A percentile compares a stretch with the other conserved stretches of the same genome.
Conservation (phyloP, 139 green algal species). For the Closterium sp. region DNA sequence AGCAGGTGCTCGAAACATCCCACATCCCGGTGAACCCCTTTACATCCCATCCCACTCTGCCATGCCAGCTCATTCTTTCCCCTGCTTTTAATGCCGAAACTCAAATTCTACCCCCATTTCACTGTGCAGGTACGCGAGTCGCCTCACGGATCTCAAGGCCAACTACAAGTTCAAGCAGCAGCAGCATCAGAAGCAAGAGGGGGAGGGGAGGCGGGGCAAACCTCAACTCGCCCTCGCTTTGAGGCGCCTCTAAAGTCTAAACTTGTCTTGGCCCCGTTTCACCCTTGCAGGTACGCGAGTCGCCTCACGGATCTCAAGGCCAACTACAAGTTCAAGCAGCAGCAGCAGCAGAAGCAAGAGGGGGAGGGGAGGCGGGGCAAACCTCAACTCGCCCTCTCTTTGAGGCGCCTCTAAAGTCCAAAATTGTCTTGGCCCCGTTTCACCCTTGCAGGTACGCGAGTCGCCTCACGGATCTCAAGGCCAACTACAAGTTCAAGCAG, state of each 20-base stretch:
- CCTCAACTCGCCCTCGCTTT: too few species aligned
- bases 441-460: constrained; percentile 25
- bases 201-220: too few species aligned
- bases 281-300: constrained; percentile 25
- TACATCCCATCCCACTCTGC: too few species aligned
- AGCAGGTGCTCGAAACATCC: too few species aligned
- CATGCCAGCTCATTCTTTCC: neutral
- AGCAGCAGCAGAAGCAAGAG: neutral
- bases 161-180: constrained; percentile 46
- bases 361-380: neutral
- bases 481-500: constrained; percentile 43
- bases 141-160: constrained; percentile 35
- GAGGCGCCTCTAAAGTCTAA: too few species aligned
- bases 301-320: constrained; percentile 36
- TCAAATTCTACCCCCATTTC: neutral
- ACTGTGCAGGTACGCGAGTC: constrained; percentile 25
- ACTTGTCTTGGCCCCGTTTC: too few species aligned
- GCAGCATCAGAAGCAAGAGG: neutral
- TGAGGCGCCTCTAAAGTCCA: too few species aligned
- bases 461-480: constrained; percentile 34
- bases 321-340: constrained; percentile 42
- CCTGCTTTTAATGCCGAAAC: neutral
- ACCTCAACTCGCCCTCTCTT: too few species aligned
- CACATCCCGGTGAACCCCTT: too few species aligned
- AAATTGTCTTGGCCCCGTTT: too few species aligned